Evolutionary conservation across 257 asterid genomes (phyloP).

Genomic region (Capsicum chinense): DNA sequence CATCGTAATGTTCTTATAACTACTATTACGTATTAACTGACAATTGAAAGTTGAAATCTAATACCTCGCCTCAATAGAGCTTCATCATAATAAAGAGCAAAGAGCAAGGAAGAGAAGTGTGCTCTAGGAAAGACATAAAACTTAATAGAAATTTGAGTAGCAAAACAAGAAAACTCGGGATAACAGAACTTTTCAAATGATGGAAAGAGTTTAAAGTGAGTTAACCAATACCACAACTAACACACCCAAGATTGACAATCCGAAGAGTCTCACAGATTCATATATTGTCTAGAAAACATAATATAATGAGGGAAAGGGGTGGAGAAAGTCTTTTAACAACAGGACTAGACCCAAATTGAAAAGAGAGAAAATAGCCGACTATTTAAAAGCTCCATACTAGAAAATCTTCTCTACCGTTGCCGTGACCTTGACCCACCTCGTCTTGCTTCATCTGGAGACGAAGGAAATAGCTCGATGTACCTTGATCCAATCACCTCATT

Average conservation of each 20-base stretch:
- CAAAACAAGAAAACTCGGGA: no score
- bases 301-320: neutral
- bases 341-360: neutral
- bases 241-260: no score
- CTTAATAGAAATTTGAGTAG: no score
- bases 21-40: neutral
- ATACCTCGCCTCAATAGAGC: neutral
- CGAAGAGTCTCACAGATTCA: no score
- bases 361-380: neutral
- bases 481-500: conserved; percentile 85
- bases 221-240: no score
- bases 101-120: no score
- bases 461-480: conserved; percentile 90
- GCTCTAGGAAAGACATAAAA: no score
- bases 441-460: conserved; percentile 75
- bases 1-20: neutral
- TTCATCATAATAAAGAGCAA: no score
- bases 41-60: neutral
- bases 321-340: neutral
- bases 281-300: no score
- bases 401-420: conserved; percentile 31
- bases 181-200: no score
- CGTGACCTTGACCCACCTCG: conserved; percentile 72
- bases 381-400: neutral
- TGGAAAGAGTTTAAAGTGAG: no score